Evolutionary conservation across 164 flowering plant species (phyloP).

Genomic region (Nymphaea thermarum): DNA sequence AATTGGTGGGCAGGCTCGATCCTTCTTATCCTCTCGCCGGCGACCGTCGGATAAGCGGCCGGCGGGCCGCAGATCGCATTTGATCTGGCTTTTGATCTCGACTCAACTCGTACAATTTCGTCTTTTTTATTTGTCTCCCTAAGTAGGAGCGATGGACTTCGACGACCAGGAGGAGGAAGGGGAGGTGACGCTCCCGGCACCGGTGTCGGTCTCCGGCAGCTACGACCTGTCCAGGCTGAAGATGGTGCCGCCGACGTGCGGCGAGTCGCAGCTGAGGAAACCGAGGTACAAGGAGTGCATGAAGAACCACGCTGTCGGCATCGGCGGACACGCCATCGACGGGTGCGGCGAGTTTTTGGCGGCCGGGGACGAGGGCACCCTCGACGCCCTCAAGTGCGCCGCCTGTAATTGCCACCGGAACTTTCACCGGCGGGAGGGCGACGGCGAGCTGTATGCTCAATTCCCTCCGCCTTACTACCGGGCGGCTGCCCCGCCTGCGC

Average conservation of each 20-base stretch:
- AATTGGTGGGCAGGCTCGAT: background rate
- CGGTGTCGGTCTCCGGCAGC: background rate
- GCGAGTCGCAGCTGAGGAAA: background rate
- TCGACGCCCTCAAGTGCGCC: slow-evolving; percentile 61
- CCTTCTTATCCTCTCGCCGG: background rate
- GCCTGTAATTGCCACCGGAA: slow-evolving; percentile 83
- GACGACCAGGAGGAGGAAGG: slow-evolving; percentile 40
- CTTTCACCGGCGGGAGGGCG: slow-evolving; percentile 62
- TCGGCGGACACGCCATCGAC: slow-evolving; percentile 68
- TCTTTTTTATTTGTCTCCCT: slow-evolving; percentile 13
- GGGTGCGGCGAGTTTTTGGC: slow-evolving; percentile 86
- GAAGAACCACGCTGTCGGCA: slow-evolving; percentile 65
- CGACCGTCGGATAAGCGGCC: background rate
- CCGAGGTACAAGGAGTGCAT: slow-evolving; percentile 51
- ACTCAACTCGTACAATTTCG: slow-evolving; percentile 87
- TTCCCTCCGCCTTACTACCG: slow-evolving; percentile 25
- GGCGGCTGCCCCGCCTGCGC: slow-evolving; percentile 8
- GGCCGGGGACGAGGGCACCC: slow-evolving; percentile 59
- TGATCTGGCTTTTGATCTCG: slow-evolving; percentile 18
- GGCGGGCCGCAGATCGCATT: too few species aligned
- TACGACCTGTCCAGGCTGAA: slow-evolving; percentile 1
- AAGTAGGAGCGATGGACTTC: slow-evolving; percentile 19
- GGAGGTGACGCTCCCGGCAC: slow-evolving; percentile 21
- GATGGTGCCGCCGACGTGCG: slow-evolving; percentile 3
- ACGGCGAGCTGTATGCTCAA: slow-evolving; percentile 20